phyloP scores from a whole-genome alignment of 495 filamentous ascomycete species.

The Xylaria intraflava region DNA sequence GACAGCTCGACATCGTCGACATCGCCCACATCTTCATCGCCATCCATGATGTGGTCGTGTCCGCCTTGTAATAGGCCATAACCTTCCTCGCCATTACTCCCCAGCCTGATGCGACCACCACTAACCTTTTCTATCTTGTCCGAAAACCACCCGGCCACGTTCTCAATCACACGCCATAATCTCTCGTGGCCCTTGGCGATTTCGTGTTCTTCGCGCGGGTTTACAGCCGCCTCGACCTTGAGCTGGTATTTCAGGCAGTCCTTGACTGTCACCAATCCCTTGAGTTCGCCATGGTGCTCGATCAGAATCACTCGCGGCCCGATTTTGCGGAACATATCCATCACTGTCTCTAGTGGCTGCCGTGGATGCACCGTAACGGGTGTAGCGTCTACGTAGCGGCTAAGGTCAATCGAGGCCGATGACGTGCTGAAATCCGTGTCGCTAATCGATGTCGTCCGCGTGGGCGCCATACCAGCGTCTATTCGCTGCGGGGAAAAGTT shows the following conservation, averaged over 20 bases:
- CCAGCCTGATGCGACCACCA: slow-evolving; percentile 44
- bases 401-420: slow-evolving; percentile 71
- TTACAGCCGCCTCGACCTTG: slow-evolving; percentile 87
- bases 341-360: slow-evolving; percentile 90
- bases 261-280: slow-evolving; percentile 88
- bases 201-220: slow-evolving; percentile 50
- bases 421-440: slow-evolving; percentile 23
- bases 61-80: slow-evolving; percentile 16
- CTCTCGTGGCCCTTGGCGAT: slow-evolving; percentile 53
- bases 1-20: slow-evolving; percentile 60
- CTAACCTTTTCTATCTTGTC: slow-evolving; percentile 41
- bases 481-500: slow-evolving; percentile 66
- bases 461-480: slow-evolving; percentile 44
- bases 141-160: slow-evolving; percentile 49
- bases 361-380: slow-evolving; percentile 88
- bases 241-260: slow-evolving; percentile 98
- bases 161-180: slow-evolving; percentile 60
- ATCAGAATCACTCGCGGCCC: slow-evolving; percentile 90
- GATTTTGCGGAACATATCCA: slow-evolving; percentile 99
- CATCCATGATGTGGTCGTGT: slow-evolving; percentile 51
- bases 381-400: slow-evolving; percentile 81
- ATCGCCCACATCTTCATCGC: slow-evolving; percentile 52
- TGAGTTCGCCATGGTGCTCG: slow-evolving; percentile 76
- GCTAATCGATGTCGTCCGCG: slow-evolving; percentile 56
- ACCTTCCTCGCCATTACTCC: slow-evolving; percentile 16